These are phyloP conservation scores for Hypoxylon lienhwacheense DNA, from an alignment of 495 filamentous ascomycete genomes.

Conservation along the genomic window DNA sequence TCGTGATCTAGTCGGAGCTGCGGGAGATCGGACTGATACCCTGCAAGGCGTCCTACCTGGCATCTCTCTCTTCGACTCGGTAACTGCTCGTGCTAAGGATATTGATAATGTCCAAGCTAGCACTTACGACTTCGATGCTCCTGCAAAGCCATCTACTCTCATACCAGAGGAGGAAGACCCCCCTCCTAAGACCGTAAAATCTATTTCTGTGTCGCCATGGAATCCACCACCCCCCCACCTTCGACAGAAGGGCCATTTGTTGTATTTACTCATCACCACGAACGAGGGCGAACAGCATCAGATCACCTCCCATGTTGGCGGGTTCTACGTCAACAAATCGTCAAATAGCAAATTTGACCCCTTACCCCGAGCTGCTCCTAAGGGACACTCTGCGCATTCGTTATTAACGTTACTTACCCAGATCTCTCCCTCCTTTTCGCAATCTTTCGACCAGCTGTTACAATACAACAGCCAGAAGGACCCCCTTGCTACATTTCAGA, in stretches of 20 bases:
- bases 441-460: slow-evolving; percentile 72
- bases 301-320: slow-evolving; percentile 88
- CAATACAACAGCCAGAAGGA: slow-evolving; percentile 81
- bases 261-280: slow-evolving; percentile 86
- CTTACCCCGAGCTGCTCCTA: slow-evolving; percentile 68
- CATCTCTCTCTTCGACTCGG: slow-evolving; percentile 78
- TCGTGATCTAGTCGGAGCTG: slow-evolving; percentile 88
- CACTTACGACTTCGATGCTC: slow-evolving; percentile 74
- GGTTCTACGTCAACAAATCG: slow-evolving; percentile 95
- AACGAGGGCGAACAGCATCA: slow-evolving; percentile 92
- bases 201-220: slow-evolving; percentile 87
- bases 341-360: slow-evolving; percentile 92
- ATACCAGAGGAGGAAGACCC: slow-evolving; percentile 64
- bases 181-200: slow-evolving; percentile 84
- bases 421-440: slow-evolving; percentile 79
- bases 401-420: slow-evolving; percentile 75
- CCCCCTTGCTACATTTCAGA: slow-evolving; percentile 87
- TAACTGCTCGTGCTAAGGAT: slow-evolving; percentile 54
- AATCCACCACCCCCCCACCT: slow-evolving; percentile 93
- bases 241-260: slow-evolving; percentile 85
- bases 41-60: slow-evolving; percentile 89
- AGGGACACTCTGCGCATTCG: slow-evolving; percentile 76
- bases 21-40: slow-evolving; percentile 83
- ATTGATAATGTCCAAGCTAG: slow-evolving; percentile 57
- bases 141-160: slow-evolving; percentile 67